phyloP scores from a whole-genome alignment of 169 alveolate species.

The Eimeria acervulina region DNA sequence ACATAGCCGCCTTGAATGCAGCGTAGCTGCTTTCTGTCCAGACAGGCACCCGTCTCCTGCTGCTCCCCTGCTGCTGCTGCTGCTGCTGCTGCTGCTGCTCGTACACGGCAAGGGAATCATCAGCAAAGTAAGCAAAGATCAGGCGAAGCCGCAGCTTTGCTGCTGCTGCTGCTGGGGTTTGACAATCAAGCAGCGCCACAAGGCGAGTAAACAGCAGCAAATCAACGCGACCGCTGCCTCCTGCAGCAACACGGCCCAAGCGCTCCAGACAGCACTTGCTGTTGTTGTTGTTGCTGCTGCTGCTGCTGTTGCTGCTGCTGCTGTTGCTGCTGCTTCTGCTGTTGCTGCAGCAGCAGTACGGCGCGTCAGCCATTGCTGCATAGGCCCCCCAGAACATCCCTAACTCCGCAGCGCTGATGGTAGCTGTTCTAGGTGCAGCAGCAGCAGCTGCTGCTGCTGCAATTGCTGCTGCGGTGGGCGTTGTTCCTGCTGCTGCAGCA shows the following conservation, averaged over 20 bases:
- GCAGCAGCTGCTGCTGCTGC: conserved; percentile 28
- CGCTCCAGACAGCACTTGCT: conserved; percentile 45
- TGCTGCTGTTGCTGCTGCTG: conserved; percentile 57
- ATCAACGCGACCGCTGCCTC: conserved; percentile 33
- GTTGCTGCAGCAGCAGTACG: conserved; percentile 53
- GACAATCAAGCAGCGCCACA: conserved; percentile 64
- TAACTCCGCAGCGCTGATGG: conserved; percentile 37
- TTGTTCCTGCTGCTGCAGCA: conserved; percentile 1
- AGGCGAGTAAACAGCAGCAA: conserved; percentile 51
- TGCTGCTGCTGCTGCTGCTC: conserved; percentile 79
- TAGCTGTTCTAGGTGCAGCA: neutral
- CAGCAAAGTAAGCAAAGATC: conserved; percentile 64
- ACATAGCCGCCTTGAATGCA: conserved; percentile 14
- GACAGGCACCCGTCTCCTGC: conserved; percentile 34
- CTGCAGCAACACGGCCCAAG: conserved; percentile 21
- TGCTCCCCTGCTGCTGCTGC: conserved; percentile 37
- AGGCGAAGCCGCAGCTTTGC: conserved; percentile 62
- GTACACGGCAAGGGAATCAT: conserved; percentile 14
- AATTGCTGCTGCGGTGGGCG: conserved; percentile 17
- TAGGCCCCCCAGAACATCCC: conserved; percentile 66
- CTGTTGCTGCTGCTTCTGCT: conserved; percentile 17
- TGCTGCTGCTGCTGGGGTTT: conserved; percentile 37
- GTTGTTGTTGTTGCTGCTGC: neutral
- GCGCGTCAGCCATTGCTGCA: conserved; percentile 60
- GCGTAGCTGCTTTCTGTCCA: conserved; percentile 50